A percentile compares a stretch with the other conserved stretches of the same genome.
Evolutionary conservation across 2,329 filamentous ascomycete genomes (phyloP).

Genomic region (Colletotrichum navitas): DNA sequence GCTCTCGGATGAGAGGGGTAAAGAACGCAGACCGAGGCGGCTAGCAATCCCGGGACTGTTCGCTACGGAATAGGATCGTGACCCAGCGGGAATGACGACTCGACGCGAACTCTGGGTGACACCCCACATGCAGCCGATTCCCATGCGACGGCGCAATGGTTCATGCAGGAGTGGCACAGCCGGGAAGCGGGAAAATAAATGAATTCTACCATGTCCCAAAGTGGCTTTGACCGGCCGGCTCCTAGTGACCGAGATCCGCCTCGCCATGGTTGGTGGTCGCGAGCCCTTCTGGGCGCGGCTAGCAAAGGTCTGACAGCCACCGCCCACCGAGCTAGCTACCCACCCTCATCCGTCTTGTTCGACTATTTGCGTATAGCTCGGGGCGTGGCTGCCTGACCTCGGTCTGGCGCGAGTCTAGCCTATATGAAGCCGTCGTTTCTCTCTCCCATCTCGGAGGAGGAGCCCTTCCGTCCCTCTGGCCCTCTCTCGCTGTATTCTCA

Average conservation of each 20-base stretch:
- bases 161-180: conserved; percentile 39
- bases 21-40: conserved; percentile 35
- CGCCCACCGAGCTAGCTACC: conserved; percentile 41
- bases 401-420: conserved; percentile 28
- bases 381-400: conserved; percentile 42
- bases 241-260: conserved; percentile 39
- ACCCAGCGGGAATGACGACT: conserved; percentile 23
- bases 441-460: not conserved
- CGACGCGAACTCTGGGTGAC: conserved; percentile 22
- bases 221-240: conserved; percentile 28
- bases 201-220: conserved; percentile 26
- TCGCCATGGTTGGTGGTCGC: conserved; percentile 41
- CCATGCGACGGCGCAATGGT: conserved; percentile 34
- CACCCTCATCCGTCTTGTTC: conserved; percentile 42
- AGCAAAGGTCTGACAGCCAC: conserved; percentile 42
- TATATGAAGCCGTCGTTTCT: conserved; percentile 36
- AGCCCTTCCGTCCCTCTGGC: conserved; percentile 5
- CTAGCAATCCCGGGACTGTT: conserved; percentile 35
- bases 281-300: conserved; percentile 36
- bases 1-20: conserved; percentile 3
- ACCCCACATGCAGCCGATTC: conserved; percentile 39
- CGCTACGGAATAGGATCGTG: conserved; percentile 21
- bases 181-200: conserved; percentile 29
- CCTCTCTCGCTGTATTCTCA: not conserved
- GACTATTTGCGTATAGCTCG: conserved; percentile 28